Evolutionary conservation across 495 filamentous ascomycete genomes (phyloP), one percentile per base, ranked within the genome.

Genomic region (Aspergillus mulundensis): DNA sequence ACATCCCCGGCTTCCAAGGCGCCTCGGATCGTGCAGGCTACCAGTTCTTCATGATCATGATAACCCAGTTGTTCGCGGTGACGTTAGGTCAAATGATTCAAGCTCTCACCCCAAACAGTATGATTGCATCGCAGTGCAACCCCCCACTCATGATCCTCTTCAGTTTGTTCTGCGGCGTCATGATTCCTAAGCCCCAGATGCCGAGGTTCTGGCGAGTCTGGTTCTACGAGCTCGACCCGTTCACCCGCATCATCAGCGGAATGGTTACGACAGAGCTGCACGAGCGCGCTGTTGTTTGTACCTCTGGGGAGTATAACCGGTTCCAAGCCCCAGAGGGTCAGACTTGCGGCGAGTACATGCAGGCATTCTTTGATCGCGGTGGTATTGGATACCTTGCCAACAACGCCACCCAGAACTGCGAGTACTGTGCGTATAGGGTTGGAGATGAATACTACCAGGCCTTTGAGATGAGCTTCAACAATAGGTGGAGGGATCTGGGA

Each of bases 401-500:
- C 61, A 60, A 68, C 10, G 72, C 69, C 3, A 72, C 62, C 0
- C 64, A 57, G 3, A 54, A 57, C 18, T 81, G 79, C 47, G 50
- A 65, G n/a, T 80, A 75, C 59, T 81, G 79, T 62, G 87, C 88
- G 18, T 92, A 81, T 66, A 84, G 78, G 42, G 73, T 87, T 42
- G 89, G 90, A 38, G 86, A 94, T 58, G 76, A 94, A 67, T 94
- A 92, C 60, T 94, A 88, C 52, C 61, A 74, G 41, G 74, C 80
- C 0, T 75, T 94, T 14, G 77, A 77, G 0, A 81, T 91, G 65
- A 69, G 61, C 14, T 95, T 84, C 54, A 74, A 79, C 28, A 67
- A 87, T 51, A 68, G 90, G 12, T 94, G 90, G 89, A 76, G 90
- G 38, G 90, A 95, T 62, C 56, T 91, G 58, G 90, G 89, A 3